These are phyloP conservation scores for Manihot esculenta DNA, from an alignment of 441 rosid genomes.

Conservation along the genomic window DNA sequence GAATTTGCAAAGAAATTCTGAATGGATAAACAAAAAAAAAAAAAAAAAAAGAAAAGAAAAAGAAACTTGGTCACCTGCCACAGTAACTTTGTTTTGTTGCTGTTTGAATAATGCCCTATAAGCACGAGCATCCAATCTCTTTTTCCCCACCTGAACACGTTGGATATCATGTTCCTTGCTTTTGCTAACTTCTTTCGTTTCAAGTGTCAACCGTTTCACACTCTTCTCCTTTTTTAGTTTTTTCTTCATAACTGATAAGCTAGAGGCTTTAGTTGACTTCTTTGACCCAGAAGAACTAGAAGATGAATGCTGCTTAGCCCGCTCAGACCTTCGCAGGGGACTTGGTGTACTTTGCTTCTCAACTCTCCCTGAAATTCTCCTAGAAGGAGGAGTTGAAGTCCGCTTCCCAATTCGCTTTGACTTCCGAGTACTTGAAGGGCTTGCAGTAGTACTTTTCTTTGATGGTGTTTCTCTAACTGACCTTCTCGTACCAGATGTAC, in stretches of 20 bases:
- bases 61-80: conserved; percentile 24
- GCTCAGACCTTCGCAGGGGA: conserved; percentile 61
- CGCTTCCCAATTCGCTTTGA: conserved; percentile 55
- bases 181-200: conserved; percentile 35
- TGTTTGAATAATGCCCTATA: conserved; percentile 41
- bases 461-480: conserved; percentile 42
- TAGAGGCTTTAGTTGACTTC: conserved; percentile 34
- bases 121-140: conserved; percentile 39
- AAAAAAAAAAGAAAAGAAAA: not conserved
- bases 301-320: conserved; percentile 44
- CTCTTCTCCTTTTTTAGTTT: conserved; percentile 40
- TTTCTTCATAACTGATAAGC: conserved; percentile 27
- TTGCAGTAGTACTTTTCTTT: conserved; percentile 34
- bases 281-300: conserved; percentile 45
- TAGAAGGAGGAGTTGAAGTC: conserved; percentile 38
- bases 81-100: conserved; percentile 30
- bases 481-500: conserved; percentile 48
- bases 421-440: conserved; percentile 42
- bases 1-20: not conserved
- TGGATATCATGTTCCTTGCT: conserved; percentile 18
- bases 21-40: not conserved
- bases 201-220: conserved; percentile 34
- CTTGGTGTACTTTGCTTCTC: conserved; percentile 39
- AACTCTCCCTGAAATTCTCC: conserved; percentile 37
- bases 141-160: conserved; percentile 23